A percentile compares a stretch with the other conserved stretches of the same genome.
Conservation (phyloP, 345 rosid genomes). For the Jatropha curcas region DNA sequence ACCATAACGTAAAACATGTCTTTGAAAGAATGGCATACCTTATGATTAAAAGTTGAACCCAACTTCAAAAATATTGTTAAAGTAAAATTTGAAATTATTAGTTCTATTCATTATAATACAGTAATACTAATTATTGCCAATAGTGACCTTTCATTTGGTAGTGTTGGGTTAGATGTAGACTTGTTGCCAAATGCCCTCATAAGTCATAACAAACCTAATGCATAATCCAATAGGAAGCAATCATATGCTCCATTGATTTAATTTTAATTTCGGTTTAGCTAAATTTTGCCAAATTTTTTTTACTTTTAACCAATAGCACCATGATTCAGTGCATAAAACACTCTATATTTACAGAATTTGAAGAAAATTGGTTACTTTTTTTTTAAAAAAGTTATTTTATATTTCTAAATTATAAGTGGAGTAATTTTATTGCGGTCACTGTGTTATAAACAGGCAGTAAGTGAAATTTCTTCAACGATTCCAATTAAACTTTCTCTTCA, state of each 20-base stretch:
- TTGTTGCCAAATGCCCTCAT: conserved; percentile 33
- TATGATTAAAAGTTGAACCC: conserved; percentile 29
- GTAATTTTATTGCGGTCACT: no score
- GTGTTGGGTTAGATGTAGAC: conserved; percentile 44
- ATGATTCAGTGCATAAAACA: no score
- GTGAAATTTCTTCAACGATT: no score
- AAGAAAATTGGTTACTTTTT: no score
- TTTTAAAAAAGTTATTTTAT: no score
- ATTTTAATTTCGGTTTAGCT: background rate
- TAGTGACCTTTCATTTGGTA: conserved; percentile 34
- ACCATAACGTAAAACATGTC: conserved; percentile 26
- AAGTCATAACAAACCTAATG: conserved; percentile 23
- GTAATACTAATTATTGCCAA: conserved; percentile 8
- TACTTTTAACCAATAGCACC: no score
- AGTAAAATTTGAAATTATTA: background rate
- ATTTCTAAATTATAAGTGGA: no score
- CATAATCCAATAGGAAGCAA: conserved; percentile 16
- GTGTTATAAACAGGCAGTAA: no score
- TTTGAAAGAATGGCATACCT: conserved; percentile 24
- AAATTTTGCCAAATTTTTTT: background rate
- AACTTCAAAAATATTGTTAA: conserved; percentile 9
- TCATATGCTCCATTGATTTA: background rate
- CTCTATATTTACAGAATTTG: no score
- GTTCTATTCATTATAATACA: background rate
- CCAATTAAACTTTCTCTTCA: background rate